Evolutionary conservation across 2,329 filamentous ascomycete species (phyloP).

Genomic region (Aureobasidium sp.): DNA sequence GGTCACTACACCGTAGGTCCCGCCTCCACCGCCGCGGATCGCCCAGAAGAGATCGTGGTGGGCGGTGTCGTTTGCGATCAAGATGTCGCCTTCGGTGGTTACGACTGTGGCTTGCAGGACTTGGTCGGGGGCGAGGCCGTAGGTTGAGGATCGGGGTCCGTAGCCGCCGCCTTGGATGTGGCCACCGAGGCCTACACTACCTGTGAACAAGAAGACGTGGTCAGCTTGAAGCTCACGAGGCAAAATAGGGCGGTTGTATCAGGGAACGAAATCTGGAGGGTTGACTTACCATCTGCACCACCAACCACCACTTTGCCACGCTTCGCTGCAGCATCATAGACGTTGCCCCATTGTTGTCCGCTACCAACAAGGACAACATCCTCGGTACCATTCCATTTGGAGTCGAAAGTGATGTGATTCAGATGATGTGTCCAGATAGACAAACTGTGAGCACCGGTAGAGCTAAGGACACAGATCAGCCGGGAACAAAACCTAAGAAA

Average conservation of each 20-base stretch:
- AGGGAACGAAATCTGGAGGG: too few species aligned
- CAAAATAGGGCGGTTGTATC: too few species aligned
- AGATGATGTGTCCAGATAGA: slow-evolving; percentile 1
- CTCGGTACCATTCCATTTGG: neutral
- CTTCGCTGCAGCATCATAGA: slow-evolving; percentile 1
- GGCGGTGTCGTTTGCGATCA: slow-evolving; percentile 16
- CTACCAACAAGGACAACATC: neutral
- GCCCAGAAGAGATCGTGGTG: slow-evolving; percentile 22
- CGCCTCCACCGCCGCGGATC: slow-evolving; percentile 20
- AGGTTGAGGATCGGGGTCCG: slow-evolving; percentile 16
- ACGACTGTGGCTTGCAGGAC: slow-evolving; percentile 19
- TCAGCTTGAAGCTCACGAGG: too few species aligned
- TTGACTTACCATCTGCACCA: slow-evolving; percentile 1
- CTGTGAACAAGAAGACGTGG: too few species aligned
- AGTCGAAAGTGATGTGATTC: neutral
- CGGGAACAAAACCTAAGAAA: too few species aligned
- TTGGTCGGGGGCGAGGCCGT: slow-evolving; percentile 21
- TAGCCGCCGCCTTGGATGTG: slow-evolving; percentile 20
- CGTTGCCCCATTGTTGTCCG: neutral
- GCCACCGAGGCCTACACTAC: slow-evolving; percentile 13
- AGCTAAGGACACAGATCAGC: too few species aligned
- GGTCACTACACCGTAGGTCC: slow-evolving; percentile 17
- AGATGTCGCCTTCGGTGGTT: slow-evolving; percentile 18
- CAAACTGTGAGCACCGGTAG: neutral
- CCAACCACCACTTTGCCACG: neutral